Evolutionary conservation across 805 yeast genomes (phyloP).

Genomic region (Nakazawaea siamensis): DNA sequence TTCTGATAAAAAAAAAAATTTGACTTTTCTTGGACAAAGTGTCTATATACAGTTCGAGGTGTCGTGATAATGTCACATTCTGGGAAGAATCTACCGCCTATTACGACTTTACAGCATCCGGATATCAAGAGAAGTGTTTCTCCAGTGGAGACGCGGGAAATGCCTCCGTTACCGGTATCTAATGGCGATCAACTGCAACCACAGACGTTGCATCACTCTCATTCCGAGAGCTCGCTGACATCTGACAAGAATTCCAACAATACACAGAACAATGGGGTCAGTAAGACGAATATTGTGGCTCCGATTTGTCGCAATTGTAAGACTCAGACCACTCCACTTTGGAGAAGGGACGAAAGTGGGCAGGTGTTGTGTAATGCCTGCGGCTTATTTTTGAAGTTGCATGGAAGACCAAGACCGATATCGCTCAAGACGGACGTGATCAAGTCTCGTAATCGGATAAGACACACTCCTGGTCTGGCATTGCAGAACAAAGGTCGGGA

Average conservation of each 20-base stretch:
- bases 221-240: conserved; percentile 11
- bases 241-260: conserved; percentile 44
- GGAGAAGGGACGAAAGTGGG: conserved; percentile 93
- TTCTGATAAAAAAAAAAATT: conserved; percentile 15
- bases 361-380: conserved; percentile 92
- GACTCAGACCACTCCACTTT: conserved; percentile 88
- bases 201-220: conserved; percentile 1
- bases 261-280: too few species aligned
- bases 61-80: conserved; percentile 4
- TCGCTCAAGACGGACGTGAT: conserved; percentile 87
- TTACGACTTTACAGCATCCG: conserved; percentile 7
- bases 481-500: conserved; percentile 11
- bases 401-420: conserved; percentile 89
- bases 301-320: conserved; percentile 86
- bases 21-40: not conserved
- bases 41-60: not conserved
- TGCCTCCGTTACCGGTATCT: not conserved
- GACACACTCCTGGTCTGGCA: conserved; percentile 27
- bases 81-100: conserved; percentile 7
- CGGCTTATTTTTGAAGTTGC: conserved; percentile 81
- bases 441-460: conserved; percentile 81
- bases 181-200: not conserved
- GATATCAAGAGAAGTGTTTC: not conserved
- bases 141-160: not conserved
- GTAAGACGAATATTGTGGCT: conserved; percentile 50